Conservation (phyloP, 2,329 filamentous ascomycete species). For the Zymoseptoria pseudotritici region DNA sequence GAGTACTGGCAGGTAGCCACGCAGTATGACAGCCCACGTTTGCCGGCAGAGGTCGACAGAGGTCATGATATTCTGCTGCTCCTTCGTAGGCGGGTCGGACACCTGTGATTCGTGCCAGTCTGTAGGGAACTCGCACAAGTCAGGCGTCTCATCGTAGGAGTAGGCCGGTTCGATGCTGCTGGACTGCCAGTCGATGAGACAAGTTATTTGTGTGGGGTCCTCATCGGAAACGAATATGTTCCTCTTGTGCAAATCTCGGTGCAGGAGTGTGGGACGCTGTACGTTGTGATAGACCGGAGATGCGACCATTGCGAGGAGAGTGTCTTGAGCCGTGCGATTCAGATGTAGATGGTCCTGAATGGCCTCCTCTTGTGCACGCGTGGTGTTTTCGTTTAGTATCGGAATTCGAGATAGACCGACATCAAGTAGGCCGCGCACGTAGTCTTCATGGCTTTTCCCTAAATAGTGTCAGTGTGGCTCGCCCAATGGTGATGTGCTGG, state of each 20-base stretch:
- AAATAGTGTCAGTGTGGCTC: neutral
- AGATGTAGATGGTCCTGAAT: neutral
- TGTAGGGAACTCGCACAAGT: neutral
- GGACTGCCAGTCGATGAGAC: slow-evolving; percentile 1
- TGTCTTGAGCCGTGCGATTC: neutral
- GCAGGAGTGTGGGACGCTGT: neutral
- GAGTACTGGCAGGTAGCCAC: neutral
- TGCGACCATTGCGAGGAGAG: neutral
- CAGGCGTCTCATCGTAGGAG: neutral
- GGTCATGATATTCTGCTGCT: neutral
- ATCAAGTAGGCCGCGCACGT: neutral
- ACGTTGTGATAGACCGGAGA: neutral
- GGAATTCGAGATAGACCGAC: neutral
- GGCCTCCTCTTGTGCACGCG: neutral
- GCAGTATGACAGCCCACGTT: neutral
- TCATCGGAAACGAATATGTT: slow-evolving; percentile 1
- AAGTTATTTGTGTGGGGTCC: neutral
- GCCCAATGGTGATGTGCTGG: neutral
- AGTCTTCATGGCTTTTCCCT: neutral
- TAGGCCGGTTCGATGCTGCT: neutral
- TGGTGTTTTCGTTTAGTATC: neutral
- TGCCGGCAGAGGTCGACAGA: neutral
- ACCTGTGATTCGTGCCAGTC: neutral
- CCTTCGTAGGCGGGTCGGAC: neutral
- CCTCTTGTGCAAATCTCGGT: neutral